Conservation (phyloP, 2,329 filamentous ascomycete species). For the Pseudogymnoascus sp. region DNA sequence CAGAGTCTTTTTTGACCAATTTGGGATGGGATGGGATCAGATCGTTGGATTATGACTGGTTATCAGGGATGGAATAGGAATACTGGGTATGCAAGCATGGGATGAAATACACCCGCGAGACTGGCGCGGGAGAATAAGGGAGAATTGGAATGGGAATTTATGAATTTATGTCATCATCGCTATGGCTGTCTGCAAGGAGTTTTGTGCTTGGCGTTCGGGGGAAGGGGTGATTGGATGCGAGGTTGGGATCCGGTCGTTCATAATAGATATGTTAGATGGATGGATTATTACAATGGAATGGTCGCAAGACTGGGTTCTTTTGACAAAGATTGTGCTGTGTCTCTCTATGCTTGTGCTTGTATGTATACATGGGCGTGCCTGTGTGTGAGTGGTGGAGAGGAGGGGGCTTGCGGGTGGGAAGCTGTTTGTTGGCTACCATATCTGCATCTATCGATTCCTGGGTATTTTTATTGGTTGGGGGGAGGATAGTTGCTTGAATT, state of each 20-base stretch:
- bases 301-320: slow-evolving; percentile 11
- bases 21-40: not conserved
- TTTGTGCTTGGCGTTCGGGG: not conserved
- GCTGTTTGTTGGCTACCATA: not conserved
- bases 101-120: not conserved
- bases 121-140: not conserved
- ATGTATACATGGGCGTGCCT: not conserved
- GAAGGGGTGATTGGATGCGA: not conserved
- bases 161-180: not conserved
- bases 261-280: slow-evolving; percentile 7
- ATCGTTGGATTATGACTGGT: not conserved
- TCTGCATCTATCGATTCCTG: not conserved
- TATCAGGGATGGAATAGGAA: not conserved
- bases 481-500: not conserved
- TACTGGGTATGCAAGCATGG: not conserved
- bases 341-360: not conserved
- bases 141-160: not conserved
- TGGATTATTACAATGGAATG: not conserved
- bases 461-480: not conserved
- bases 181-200: not conserved
- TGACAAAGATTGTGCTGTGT: not conserved
- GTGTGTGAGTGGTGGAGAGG: not conserved
- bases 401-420: not conserved
- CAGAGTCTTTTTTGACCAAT: not conserved
- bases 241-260: not conserved